Base-by-base conservation (phyloP, 768 basidiomycete species). In the Russula lepida region DNA sequence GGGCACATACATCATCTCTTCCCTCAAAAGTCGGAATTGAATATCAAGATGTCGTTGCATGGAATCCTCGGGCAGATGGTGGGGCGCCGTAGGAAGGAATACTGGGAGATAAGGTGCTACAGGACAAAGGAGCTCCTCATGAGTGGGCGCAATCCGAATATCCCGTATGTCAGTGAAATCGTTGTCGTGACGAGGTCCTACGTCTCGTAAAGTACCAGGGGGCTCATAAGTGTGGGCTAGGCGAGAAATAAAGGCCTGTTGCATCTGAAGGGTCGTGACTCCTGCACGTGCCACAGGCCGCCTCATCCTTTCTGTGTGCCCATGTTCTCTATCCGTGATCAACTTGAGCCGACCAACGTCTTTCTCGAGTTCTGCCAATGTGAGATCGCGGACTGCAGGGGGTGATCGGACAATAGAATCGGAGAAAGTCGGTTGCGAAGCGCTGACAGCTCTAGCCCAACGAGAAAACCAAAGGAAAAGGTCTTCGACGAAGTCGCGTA, bases 21-120 rank as follows among this genome's bases (percentile, higher is more conserved):
- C 89, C 39, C 89, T 76, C 37, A 91, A 72, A 0, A 90, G 76
- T 35, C 89, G 81, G 70, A 87, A 91, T 64, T 91, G 87, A 4
- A 85, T 79, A 59, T 92, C 89, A 12, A 89, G 72, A 23, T 85
- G 73, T 8, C 83, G 75, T 58, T 86, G 78, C 81, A 90, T 88
- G 25, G 81, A 82, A 17, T 77, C 77, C 3, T 71, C 63, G 0
- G 80, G 80, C 13, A 78, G 76, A 57, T 79, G 85, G 66, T 88
- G 87, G 0, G 86, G 87, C 0, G 85, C 87, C 2, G 73, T 76
- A 21, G 74, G 77, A 1, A 85, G 68, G 65, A 80, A 84, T 0
- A 78, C 81, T 0, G 89, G 89, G 0, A 91, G 71, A 67, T 80
- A 89, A 0, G 86, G 82, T 3, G 73, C 68, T 12, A 73, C 25